These are phyloP conservation scores for Protomyces macrosporus DNA, from an alignment of 1,139 yeast species.

Conservation along the genomic window DNA sequence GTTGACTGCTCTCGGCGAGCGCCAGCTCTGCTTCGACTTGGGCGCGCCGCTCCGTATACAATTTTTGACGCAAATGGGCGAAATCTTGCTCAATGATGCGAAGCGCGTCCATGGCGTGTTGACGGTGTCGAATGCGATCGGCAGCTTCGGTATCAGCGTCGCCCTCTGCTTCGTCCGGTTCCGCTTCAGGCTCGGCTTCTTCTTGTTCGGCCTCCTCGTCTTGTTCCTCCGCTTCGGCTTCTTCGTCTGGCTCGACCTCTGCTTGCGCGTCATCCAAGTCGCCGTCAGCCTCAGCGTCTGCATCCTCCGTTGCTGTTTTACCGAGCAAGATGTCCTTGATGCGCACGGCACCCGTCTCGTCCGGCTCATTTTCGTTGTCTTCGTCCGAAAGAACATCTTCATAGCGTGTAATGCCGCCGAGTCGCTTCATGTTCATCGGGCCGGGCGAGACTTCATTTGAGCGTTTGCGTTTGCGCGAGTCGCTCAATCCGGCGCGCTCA, in stretches of 20 bases:
- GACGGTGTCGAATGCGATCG: slow-evolving; percentile 16
- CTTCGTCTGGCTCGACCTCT: slow-evolving; percentile 35
- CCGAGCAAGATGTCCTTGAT: neutral
- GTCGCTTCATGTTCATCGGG: slow-evolving; percentile 8
- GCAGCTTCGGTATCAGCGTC: slow-evolving; percentile 16
- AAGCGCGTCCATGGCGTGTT: slow-evolving; percentile 19
- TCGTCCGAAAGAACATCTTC: slow-evolving; percentile 32
- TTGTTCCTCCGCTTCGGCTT: slow-evolving; percentile 32
- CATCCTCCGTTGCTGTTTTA: slow-evolving; percentile 15
- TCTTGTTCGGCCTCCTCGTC: slow-evolving; percentile 31
- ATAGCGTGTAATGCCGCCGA: slow-evolving; percentile 3
- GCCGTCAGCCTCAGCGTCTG: slow-evolving; percentile 20
- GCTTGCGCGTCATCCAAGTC: slow-evolving; percentile 15
- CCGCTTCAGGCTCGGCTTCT: slow-evolving; percentile 11
- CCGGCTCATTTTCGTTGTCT: slow-evolving; percentile 34
- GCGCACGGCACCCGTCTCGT: slow-evolving; percentile 28
- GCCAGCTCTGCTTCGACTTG: slow-evolving; percentile 3
- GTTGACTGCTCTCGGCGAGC: slow-evolving; percentile 17
- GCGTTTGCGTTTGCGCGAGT: slow-evolving; percentile 5
- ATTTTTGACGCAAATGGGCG: neutral
- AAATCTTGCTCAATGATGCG: slow-evolving; percentile 16
- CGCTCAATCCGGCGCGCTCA: neutral
- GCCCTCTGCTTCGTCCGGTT: slow-evolving; percentile 22
- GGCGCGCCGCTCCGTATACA: slow-evolving; percentile 1
- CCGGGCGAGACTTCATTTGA: slow-evolving; percentile 6